Evolutionary conservation across 78 protist genomes (phyloP), one percentile per base, ranked within the genome.

Genomic region (Dictyostelium brefeldianum): DNA sequence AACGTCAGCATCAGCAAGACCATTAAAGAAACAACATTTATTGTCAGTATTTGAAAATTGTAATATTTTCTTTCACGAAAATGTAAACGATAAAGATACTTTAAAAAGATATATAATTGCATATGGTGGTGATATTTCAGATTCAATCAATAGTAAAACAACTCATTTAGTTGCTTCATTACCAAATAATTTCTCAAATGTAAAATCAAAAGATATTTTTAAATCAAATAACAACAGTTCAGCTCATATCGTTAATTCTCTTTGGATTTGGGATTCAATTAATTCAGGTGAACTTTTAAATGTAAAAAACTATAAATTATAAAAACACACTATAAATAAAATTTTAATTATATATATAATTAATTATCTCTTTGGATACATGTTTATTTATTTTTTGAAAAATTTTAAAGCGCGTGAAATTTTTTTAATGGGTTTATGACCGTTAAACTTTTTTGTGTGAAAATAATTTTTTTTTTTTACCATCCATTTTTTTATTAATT

Each of bases 201-300:
- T 47, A 29, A 73, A 46, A 73, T 54, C 79, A 73, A 73, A 46
- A 73, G 79, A 73, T 73, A n/a, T 73, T 46, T 73, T 73, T 73
- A 73, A 73, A 73, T 36, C 75, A 31, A 67, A 74, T 25, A 74
- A 74, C 41, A 74, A 74, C 7, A 59, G 46, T 10, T 7, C 22
- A 57, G 48, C 12, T 48, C 27, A 29, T 25, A 75, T 48, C 18
- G 65, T 10, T 48, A 65, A 77, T 50, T 65, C 93, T 8, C 48
- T 87, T 1, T 87, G 93, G 93, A 47, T 87, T 14, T 87, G 93
- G 93, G 93, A 87, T 77, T 87, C 93, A 36, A 74, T 87, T 31
- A 87, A 87, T 43, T 51, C 22, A 5, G 22, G 48, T 31, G 31
- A 47, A 5, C 50, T 81, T n/a, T 81, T 81, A 50, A 22, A 67